Conservation (phyloP, 2,329 filamentous ascomycete species). For the Aureobasidium vineae region DNA sequence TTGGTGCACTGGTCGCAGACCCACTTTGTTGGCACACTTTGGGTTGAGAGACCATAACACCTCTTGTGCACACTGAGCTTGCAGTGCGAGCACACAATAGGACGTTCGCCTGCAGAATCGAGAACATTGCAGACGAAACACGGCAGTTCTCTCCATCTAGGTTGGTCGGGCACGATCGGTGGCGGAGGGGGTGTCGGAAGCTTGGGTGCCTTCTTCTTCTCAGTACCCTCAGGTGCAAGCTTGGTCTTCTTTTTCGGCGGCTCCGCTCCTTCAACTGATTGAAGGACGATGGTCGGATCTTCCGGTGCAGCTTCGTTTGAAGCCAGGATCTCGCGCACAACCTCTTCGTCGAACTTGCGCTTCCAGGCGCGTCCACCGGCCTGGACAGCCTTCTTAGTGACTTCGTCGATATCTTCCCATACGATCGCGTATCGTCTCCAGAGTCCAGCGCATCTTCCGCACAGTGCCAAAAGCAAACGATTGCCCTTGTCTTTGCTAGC, state of each 20-base stretch:
- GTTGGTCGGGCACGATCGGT: conserved; percentile 69
- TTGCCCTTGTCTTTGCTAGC: conserved; percentile 69
- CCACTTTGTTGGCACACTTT: conserved; percentile 63
- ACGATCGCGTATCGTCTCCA: conserved; percentile 97
- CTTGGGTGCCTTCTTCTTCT: conserved; percentile 61
- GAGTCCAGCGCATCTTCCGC: conserved; percentile 82
- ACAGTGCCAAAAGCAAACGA: conserved; percentile 77
- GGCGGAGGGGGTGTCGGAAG: conserved; percentile 58
- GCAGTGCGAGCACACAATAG: conserved; percentile 81
- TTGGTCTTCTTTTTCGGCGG: conserved; percentile 62
- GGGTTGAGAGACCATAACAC: conserved; percentile 84
- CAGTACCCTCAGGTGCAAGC: conserved; percentile 49
- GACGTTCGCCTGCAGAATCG: conserved; percentile 68
- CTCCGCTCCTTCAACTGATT: conserved; percentile 42
- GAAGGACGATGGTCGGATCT: conserved; percentile 29
- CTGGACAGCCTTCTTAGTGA: conserved; percentile 80
- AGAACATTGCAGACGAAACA: conserved; percentile 80
- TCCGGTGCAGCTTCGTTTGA: conserved; percentile 55
- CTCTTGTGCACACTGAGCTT: conserved; percentile 85
- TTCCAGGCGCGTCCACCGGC: conserved; percentile 84
- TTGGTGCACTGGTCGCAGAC: conserved; percentile 94
- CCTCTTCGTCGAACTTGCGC: conserved; percentile 85
- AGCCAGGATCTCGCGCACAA: conserved; percentile 70
- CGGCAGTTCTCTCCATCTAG: conserved; percentile 73
- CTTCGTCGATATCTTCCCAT: conserved; percentile 91